phyloP scores from a whole-genome alignment of 2,329 filamentous ascomycete species.

The Aspergillus latus region DNA sequence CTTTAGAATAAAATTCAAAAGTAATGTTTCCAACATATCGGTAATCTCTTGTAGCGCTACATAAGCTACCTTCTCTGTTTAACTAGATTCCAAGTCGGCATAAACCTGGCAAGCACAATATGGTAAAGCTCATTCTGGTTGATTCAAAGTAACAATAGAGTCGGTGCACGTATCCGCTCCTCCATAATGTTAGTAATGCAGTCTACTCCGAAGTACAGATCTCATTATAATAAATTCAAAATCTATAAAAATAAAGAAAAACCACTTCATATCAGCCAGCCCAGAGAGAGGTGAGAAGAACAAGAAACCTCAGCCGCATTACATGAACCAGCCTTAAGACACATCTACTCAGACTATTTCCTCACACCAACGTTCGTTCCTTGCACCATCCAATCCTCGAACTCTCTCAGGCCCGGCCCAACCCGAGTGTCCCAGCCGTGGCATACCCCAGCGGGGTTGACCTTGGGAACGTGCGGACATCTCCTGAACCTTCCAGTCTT shows the following conservation, averaged over 20 bases:
- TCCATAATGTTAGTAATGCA: neutral
- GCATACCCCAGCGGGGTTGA: neutral
- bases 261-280: too few relatives aligned
- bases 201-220: too few relatives aligned
- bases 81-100: neutral
- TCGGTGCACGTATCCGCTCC: too few relatives aligned
- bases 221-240: neutral
- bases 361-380: too few relatives aligned
- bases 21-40: neutral
- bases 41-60: neutral
- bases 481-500: neutral
- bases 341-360: too few relatives aligned
- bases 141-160: neutral
- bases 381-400: too few relatives aligned
- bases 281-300: too few relatives aligned
- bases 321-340: too few relatives aligned
- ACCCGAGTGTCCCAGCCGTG: neutral
- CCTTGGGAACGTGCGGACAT: neutral
- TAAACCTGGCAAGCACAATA: neutral
- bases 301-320: too few relatives aligned
- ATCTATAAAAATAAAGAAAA: too few relatives aligned
- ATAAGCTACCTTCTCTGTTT: neutral
- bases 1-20: slow-evolving; percentile 3
- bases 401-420: neutral
- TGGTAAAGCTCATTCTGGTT: neutral